Conservation (phyloP, 2,329 filamentous ascomycete species). For the Diaporthe amygdali region DNA sequence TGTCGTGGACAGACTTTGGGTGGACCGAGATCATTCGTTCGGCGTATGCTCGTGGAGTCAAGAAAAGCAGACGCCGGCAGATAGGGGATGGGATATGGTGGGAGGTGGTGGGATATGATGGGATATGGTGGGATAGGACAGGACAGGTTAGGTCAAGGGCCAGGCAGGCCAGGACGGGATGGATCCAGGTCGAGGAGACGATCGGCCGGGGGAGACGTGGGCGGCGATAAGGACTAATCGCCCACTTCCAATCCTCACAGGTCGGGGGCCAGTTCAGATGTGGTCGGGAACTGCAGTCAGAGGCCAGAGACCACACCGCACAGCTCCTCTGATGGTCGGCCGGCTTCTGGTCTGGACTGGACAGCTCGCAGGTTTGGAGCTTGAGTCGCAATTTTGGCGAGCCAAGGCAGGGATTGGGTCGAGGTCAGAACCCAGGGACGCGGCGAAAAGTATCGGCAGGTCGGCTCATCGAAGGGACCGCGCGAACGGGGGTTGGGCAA, state of each 20-base stretch:
- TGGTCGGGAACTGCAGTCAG: not conserved
- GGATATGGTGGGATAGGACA: not conserved
- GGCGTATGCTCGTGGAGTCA: constrained; percentile 12
- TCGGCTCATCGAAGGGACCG: not conserved
- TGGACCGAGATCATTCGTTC: constrained; percentile 8
- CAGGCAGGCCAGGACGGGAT: not conserved
- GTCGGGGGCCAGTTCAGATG: not conserved
- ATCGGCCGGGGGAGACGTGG: not conserved
- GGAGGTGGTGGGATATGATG: not conserved
- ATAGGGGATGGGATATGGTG: too few relatives aligned
- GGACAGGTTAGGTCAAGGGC: not conserved
- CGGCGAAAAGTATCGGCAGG: constrained; percentile 4
- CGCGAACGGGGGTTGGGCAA: not conserved
- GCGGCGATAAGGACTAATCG: not conserved
- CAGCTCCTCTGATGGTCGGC: not conserved
- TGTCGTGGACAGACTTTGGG: not conserved
- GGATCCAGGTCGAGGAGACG: not conserved
- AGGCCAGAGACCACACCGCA: not conserved
- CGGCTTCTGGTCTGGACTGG: not conserved
- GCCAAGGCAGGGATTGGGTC: not conserved
- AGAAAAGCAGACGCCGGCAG: constrained; percentile 1
- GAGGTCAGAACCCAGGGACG: not conserved
- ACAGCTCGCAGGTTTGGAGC: not conserved
- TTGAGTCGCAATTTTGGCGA: not conserved
- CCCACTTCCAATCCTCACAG: not conserved